Evolutionary conservation across 495 filamentous ascomycete genomes (phyloP).

Genomic region (Aspergillus egyptiacus): DNA sequence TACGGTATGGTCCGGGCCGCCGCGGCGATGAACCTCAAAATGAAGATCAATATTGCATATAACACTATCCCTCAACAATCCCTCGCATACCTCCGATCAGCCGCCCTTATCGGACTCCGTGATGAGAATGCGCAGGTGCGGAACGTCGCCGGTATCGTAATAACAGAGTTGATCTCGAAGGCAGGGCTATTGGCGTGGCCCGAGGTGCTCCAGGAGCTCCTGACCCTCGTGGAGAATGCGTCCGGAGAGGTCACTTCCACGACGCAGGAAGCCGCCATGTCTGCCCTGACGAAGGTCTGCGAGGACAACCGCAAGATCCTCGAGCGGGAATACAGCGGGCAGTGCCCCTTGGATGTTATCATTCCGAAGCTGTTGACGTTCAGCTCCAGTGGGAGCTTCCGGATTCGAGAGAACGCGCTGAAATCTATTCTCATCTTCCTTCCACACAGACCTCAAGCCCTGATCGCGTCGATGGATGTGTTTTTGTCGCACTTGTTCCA

Average conservation of each 20-base stretch:
- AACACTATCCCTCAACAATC: constrained; percentile 64
- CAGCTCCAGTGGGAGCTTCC: constrained; percentile 63
- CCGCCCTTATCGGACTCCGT: constrained; percentile 69
- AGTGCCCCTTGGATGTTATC: constrained; percentile 80
- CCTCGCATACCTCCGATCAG: constrained; percentile 68
- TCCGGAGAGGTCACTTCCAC: constrained; percentile 57
- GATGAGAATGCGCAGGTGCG: constrained; percentile 79
- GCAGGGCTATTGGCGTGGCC: constrained; percentile 90
- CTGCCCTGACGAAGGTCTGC: constrained; percentile 87
- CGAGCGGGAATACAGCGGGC: constrained; percentile 77
- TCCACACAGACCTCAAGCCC: constrained; percentile 67
- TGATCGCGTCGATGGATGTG: constrained; percentile 68
- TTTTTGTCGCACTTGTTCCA: constrained; percentile 78
- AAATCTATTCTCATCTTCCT: constrained; percentile 88
- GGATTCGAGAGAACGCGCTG: constrained; percentile 72
- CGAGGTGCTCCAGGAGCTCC: constrained; percentile 73
- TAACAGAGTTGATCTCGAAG: constrained; percentile 84
- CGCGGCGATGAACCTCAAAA: constrained; percentile 91
- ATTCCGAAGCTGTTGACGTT: constrained; percentile 89
- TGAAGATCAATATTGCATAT: constrained; percentile 69
- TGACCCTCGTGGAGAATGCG: constrained; percentile 69
- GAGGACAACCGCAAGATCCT: constrained; percentile 88
- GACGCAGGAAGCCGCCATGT: constrained; percentile 90
- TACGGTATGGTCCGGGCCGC: constrained; percentile 76
- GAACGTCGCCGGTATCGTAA: constrained; percentile 83